These are phyloP conservation scores for Aquilaria yunnanensis DNA, from an alignment of 345 rosid species.

Conservation along the genomic window DNA sequence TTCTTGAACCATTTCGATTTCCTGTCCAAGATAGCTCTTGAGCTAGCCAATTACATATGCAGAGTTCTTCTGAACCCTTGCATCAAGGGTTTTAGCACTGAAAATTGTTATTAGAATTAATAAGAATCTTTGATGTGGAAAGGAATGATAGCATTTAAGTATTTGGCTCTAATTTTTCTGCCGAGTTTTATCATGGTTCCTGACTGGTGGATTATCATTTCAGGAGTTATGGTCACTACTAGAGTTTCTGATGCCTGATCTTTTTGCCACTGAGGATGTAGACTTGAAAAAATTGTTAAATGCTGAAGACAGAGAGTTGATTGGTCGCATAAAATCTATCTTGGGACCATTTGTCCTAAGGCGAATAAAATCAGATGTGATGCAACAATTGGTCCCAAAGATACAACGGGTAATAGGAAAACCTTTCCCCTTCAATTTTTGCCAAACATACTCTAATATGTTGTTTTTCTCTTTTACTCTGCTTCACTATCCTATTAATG, in stretches of 20 bases:
- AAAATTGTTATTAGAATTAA: too few relatives aligned
- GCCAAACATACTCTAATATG: neutral
- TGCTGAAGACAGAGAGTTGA: conserved; percentile 76
- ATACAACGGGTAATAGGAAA: conserved; percentile 54
- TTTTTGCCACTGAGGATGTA: conserved; percentile 84
- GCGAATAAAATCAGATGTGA: conserved; percentile 92
- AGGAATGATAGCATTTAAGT: too few relatives aligned
- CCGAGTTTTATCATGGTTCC: conserved; percentile 9
- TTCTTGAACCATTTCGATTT: too few relatives aligned
- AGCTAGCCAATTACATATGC: too few relatives aligned
- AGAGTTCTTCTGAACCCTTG: too few relatives aligned
- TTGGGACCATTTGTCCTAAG: conserved; percentile 95
- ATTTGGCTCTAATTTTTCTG: conserved; percentile 5
- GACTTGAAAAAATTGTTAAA: conserved; percentile 85
- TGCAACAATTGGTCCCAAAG: conserved; percentile 96
- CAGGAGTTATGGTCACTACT: conserved; percentile 95
- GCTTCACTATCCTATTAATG: conserved; percentile 1
- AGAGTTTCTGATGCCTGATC: conserved; percentile 96
- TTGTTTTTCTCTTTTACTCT: conserved; percentile 1
- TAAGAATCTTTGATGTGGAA: too few relatives aligned
- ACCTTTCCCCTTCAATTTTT: too few relatives aligned
- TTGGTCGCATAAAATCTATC: conserved; percentile 90
- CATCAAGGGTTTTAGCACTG: too few relatives aligned
- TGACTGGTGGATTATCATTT: conserved; percentile 20
- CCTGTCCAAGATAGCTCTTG: too few relatives aligned